Evolutionary conservation across 2,329 filamentous ascomycete genomes (phyloP), one percentile per base, ranked within the genome.

Genomic region (Claviceps africana): DNA sequence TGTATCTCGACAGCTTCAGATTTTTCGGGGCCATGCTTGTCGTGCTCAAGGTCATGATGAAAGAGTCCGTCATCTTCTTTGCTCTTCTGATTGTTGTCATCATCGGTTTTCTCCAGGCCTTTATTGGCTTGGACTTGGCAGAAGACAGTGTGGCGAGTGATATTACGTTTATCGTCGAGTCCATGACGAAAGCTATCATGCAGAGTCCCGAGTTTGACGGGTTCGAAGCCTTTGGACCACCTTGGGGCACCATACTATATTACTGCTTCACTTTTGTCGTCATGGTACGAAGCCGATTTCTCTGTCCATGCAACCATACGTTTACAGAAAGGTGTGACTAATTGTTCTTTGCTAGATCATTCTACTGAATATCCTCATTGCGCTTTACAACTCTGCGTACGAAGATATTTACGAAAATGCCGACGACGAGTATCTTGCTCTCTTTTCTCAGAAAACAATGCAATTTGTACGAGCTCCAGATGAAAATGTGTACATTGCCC

Each of bases 11-110:
- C 68, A 88, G 86, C 35, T 81, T 95, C 75, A 83, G 87, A 52
- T 98, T 98, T 74, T 98, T 98, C 62, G 93, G 93, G 25, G 89
- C 91, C 48, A 98, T 98, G 93, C 79, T 98, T 1, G 91, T 98
- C 2, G 90, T 98, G 2, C 74, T 98, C 45, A 95, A 97, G 66
- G 86, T 90, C 50, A 90, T 91, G 86, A 90, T 91, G 85, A 88
- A 88, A 62, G 86, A 91, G 67, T 94, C 87, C 0, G 74, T 96
- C 59, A 97, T 97, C 57, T 98, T 98, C 74, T 98, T 98, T 62
- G 88, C 90, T 1, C 75, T 98, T 19, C 76, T 98, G 10, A 72
- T 86, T 49, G 83, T 97, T 50, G 83, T 98, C 53, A 76, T 95
- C 54, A 66, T 91, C 35, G 88, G 82, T 11, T 98, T 98, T 69